Percentiles rank a stretch among this genome's conserved stretches.
Conservation (phyloP, 2,329 filamentous ascomycete genomes). For the Pseudomassariella vexata region DNA sequence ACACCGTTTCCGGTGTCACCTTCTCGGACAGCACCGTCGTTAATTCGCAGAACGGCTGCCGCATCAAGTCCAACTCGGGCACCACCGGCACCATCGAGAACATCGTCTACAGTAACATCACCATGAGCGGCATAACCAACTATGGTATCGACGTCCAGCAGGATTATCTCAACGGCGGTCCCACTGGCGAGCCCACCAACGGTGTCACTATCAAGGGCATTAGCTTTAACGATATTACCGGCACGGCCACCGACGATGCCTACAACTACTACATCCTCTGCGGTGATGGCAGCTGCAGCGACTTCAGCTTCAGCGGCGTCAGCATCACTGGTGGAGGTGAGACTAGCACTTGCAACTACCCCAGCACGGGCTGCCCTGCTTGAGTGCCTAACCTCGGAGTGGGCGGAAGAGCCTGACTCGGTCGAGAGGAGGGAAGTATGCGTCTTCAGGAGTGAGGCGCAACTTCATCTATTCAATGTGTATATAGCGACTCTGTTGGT, state of each 20-base stretch:
- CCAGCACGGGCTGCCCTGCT: conserved; percentile 2
- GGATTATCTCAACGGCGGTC: conserved; percentile 40
- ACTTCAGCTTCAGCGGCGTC: conserved; percentile 3
- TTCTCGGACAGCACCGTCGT: conserved; percentile 41
- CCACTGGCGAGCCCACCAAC: conserved; percentile 29
- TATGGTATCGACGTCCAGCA: conserved; percentile 55
- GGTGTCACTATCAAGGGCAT: conserved; percentile 34
- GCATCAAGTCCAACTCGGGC: conserved; percentile 50
- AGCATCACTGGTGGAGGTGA: conserved; percentile 4
- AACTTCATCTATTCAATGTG: too few relatives aligned
- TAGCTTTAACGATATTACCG: conserved; percentile 21
- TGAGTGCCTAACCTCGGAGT: too few relatives aligned
- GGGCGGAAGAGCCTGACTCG: too few relatives aligned
- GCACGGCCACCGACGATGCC: conserved; percentile 6
- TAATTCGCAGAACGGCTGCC: conserved; percentile 49
- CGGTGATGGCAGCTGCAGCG: conserved; percentile 21
- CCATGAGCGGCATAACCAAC: conserved; percentile 39
- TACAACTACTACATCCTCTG: conserved; percentile 25
- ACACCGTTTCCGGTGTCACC: conserved; percentile 44
- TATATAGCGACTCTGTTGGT: too few relatives aligned
- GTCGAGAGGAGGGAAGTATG: too few relatives aligned
- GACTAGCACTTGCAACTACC: conserved; percentile 3
- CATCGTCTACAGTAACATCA: conserved; percentile 48
- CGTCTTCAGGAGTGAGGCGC: too few relatives aligned
- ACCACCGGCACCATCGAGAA: conserved; percentile 44